phyloP scores from a whole-genome alignment of 129 eudicot species.

The Oenanthe sinensis region DNA sequence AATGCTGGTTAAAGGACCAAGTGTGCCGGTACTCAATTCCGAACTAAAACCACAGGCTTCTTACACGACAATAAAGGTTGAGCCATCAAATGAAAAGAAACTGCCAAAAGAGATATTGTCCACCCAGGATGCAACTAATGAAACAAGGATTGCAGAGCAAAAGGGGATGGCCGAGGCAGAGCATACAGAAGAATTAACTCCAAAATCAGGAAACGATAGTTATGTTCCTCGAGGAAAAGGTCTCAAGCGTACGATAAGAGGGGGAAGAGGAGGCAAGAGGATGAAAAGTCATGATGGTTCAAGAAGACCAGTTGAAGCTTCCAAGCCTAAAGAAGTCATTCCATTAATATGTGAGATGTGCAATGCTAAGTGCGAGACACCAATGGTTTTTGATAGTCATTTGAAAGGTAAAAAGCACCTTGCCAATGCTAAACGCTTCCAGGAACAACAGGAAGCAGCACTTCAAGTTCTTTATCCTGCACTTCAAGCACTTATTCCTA shows the following conservation, averaged over 20 bases:
- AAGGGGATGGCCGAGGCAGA: slow-evolving; percentile 22
- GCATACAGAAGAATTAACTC: slow-evolving; percentile 19
- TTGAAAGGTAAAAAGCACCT: slow-evolving; percentile 64
- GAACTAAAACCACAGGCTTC: slow-evolving; percentile 14
- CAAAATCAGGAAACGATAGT: slow-evolving; percentile 2
- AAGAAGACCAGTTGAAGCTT: slow-evolving; percentile 33
- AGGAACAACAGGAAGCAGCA: slow-evolving; percentile 46
- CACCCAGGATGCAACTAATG: slow-evolving; percentile 1
- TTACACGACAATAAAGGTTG: slow-evolving; percentile 2
- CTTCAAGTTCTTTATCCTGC: slow-evolving; percentile 60
- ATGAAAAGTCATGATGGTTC: slow-evolving; percentile 27
- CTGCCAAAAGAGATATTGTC: slow-evolving; percentile 13
- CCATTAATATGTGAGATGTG: slow-evolving; percentile 77
- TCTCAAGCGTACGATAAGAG: slow-evolving; percentile 40
- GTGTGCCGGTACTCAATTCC: slow-evolving; percentile 14
- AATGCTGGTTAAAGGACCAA: slow-evolving; percentile 11
- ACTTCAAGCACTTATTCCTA: slow-evolving; percentile 39
- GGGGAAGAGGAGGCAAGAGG: slow-evolving; percentile 29
- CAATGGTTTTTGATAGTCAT: slow-evolving; percentile 51
- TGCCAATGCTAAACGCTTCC: slow-evolving; percentile 38
- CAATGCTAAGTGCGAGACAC: slow-evolving; percentile 70
- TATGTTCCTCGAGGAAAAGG: slow-evolving; percentile 20
- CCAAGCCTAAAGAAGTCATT: slow-evolving; percentile 38
- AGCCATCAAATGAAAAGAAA: slow-evolving; percentile 15
- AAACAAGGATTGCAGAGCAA: slow-evolving; percentile 10